Base-by-base conservation (phyloP, 2,329 filamentous ascomycete genomes). In the Epichloe amarillans region DNA sequence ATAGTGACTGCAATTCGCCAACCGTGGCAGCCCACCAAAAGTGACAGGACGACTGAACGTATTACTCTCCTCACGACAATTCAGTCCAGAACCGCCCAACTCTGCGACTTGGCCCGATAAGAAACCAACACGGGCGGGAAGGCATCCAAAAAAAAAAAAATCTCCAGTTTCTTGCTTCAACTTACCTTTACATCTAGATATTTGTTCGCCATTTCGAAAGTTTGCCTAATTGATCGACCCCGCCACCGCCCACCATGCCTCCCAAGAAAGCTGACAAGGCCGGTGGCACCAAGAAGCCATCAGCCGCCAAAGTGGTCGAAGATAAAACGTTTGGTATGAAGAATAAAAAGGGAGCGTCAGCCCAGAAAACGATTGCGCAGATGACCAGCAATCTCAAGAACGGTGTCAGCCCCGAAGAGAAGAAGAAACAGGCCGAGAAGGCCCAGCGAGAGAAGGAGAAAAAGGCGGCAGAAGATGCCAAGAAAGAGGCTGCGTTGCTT, bases 291-390 rank as follows among this genome's bases (percentile, higher is more conserved):
- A 82, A 82, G 71, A 79, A 78, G 71, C 66, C 72, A 51, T 65
- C 72, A 21, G 67, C 72, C 53, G 61, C 72, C 60, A 88, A 88
- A 72, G 62, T 75, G 43, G 86, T 89, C 56, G 88, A 93, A 56
- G 93, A 98, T 75, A 93, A 91, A 73, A 95, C 93, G 46, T 98
- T 98, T 76, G 93, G 93, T 61, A 97, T 98, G 93, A 98, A 98
- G 74, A 98, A 98, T 66, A 98, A 98, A 98, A 98, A 96, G 77
- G 93, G 93, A 59, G 85, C 82, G 52, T 83, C 81, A 49, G 91
- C 89, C 50, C 88, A 97, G 72, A 95, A 83, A 70, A 82, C 90
- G 60, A 97, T 98, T 65, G 84, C 86, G 53, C 86, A 89, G 62
- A 80, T 98, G 66, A 73, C 83, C 58, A 78, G 83, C 45, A 84